Evolutionary conservation across 2,329 filamentous ascomycete genomes (phyloP), one percentile per base, ranked within the genome.

Genomic region (Penicillium sp.): DNA sequence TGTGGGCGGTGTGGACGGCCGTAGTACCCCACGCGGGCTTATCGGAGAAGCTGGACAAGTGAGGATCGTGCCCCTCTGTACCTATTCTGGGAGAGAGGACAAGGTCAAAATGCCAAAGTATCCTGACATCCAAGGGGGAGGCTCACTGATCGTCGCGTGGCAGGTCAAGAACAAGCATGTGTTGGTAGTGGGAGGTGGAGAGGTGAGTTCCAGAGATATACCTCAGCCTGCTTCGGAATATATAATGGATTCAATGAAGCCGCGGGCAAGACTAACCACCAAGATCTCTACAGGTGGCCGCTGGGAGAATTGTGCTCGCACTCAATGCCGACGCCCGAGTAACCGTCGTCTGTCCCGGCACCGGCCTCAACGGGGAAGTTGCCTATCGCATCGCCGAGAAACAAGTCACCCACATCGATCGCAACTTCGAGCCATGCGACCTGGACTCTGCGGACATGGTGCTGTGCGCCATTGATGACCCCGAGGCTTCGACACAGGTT

Each of bases 301-400:
- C 95, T 56, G 93, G 94, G 56, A 91, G 95, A 61, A 96, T 99
- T 69, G 84, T 97, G 60, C 91, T 96, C 78, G 89, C 94, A 61
- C 91, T 97, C 78, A 96, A 97, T 74, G 95, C 95, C 76, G 94
- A 98, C 70, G 95, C 94, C 71, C 85, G 86, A 73, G 91, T 99
- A 56, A 94, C 89, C 19, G 88, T 98, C 62, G 86, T 98, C 31
- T 91, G 88, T 62, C 95, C 95, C 1, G 78, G 85, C 52, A 81
- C 87, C 4, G 92, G 94, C 54, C 85, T 98, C 55, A 96, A 96
- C 75, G 85, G 89, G 13, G 95, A 99, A 79, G 94, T 98, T 43
- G 87, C 89, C 54, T 87, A 90, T 76, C 91, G 95, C 60, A 83
- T 97, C 55, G 81, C 87, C 55, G 82, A 89, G 66, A 83, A 86